Evolutionary conservation across 495 filamentous ascomycete species (phyloP), one percentile per base, ranked within the genome.

Genomic region (Cercophora newfieldiana): DNA sequence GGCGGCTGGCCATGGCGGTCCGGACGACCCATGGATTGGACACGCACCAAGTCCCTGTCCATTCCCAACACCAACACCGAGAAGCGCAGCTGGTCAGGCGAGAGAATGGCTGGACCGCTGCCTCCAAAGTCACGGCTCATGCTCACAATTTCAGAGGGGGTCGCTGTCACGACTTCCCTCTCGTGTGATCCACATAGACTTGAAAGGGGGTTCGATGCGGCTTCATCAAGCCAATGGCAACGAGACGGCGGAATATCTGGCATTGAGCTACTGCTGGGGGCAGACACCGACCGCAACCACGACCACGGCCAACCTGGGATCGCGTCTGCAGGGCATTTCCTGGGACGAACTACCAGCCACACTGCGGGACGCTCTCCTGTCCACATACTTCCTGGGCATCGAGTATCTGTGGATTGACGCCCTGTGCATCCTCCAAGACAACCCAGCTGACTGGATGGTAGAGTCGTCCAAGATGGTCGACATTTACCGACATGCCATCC

Each of bases 381-480:
- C 44, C 16, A 48, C 57, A 18, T 16, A 31, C 1, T 7, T 21
- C 30, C 21, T 59, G 12, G 57, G 57, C 1, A n/a, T 59, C 16
- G n/a, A 37, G 14, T 59, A 37, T 14, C 57, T 59, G 19, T 59
- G 57, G 57, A 59, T 59, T 22, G 57, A 59, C 57, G 22, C 29
- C 30, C 33, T 47, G 6, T 60, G 57, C 57, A 60, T 60, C 22
- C 22, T 60, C 1, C 57, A 60, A 22, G 31, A 48, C 29, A 24
- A 47, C 19, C 2, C 1, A 2, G 12, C 29, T 7, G 57, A 60
- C 7, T 60, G 57, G 57, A 12, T 25, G 57, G 57, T 18, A 7
- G 29, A 60, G 31, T 31, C 57, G 4, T 24, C 29, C 7, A 31
- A 25, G 18, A 60, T 60, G 57, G 29, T n/a, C 0, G 24, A n/a